Base-by-base conservation (phyloP, 352 stramenopile species). In the Paralagenidium karlingii region DNA sequence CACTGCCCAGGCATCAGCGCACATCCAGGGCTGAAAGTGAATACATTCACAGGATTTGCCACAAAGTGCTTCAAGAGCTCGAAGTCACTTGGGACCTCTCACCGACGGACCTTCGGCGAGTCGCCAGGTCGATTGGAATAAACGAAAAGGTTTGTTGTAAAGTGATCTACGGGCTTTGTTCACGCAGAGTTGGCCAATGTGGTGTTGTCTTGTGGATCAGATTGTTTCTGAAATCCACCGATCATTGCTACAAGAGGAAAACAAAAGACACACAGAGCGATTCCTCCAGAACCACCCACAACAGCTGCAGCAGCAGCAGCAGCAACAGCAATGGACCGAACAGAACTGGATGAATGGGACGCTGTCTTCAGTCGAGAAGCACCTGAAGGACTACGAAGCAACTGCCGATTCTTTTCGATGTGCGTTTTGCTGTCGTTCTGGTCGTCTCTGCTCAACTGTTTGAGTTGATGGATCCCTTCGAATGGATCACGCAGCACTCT, bases 31-130 rank as follows among this genome's bases (percentile, higher is more conserved):
- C 55, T n/a, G 74, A 88, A 40, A 57, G 83, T 24, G 74, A 85
- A 16, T 83, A 78, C 34, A 78, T 62, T 8, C 82, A 82, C 39
- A 63, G 83, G 38, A 57, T 88, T 49, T 83, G 70, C 44, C 55
- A 82, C 33, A 38, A 45, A 16, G 74, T 88, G 43, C 53, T 88
- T 12, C 54, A 60, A 27, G 62, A 74, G 22, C 56, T 88, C 36
- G 61, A 79, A 43, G 51, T 60, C 15, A 83, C 74, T 40, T 88
- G 74, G 74, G 66, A 88, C 24, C 59, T 88, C 26, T 73, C 56
- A 3, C 24, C 38, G 8, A 58, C 41, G 3, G 74, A 88, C 44
- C 47, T 88, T 19, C 63, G 65, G 30, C 66, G 64, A 2, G 64
- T 85, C 13, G 68, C 70, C n/a, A 57, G 51, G 13, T 60, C 70